A percentile compares a stretch with the other conserved stretches of the same genome.
Conservation (phyloP, 129 eudicot genomes). For the Chrysanthemum lavandulifolium region DNA sequence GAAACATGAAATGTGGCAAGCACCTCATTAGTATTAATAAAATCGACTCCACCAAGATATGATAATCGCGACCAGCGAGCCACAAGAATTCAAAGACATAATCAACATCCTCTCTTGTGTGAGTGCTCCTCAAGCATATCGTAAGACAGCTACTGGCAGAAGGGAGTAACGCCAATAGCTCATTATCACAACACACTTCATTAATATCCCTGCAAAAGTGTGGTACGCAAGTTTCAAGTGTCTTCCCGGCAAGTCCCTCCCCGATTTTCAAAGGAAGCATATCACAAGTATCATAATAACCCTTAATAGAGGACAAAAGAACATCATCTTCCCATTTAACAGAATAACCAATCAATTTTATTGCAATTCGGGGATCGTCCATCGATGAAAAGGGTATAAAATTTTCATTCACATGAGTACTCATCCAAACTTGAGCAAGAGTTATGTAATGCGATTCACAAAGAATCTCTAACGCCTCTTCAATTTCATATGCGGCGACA, state of each 20-base stretch:
- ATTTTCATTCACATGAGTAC: too few species aligned
- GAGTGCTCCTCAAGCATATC: slow-evolving; percentile 16
- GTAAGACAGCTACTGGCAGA: neutral
- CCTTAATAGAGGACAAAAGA: neutral
- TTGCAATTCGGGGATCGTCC: too few species aligned
- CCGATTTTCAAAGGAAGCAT: neutral
- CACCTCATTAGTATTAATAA: neutral
- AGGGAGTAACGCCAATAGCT: neutral
- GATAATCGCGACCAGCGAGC: neutral
- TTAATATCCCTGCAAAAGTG: neutral
- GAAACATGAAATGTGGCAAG: neutral
- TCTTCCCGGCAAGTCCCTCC: neutral
- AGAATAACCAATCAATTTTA: neutral
- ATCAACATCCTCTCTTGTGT: neutral
- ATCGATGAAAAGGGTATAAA: too few species aligned
- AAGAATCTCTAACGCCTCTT: too few species aligned
- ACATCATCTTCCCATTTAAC: neutral
- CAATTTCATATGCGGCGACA: too few species aligned
- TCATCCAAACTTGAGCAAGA: too few species aligned
- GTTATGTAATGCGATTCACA: too few species aligned
- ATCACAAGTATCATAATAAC: neutral
- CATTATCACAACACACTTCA: neutral
- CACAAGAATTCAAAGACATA: slow-evolving; percentile 14
- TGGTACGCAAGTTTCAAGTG: neutral
- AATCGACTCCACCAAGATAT: neutral